Evolutionary conservation across 176 grass and related monocot species (phyloP).

Genomic region (Bothriochloa decipiens): DNA sequence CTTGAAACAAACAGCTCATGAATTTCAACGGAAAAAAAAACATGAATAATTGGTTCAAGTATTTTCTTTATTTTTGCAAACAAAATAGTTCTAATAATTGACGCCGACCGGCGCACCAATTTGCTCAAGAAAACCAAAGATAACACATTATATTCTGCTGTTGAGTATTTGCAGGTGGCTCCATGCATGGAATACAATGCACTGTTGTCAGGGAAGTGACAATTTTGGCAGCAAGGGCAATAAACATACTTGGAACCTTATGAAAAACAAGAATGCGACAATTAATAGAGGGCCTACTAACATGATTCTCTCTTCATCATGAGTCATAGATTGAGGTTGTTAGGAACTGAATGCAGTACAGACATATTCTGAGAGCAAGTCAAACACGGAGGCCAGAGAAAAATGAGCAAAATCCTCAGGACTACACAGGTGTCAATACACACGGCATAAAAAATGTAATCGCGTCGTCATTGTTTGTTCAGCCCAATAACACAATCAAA

Average conservation of each 20-base stretch:
- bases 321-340: constrained; percentile 42
- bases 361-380: background rate
- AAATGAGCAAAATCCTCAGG: background rate
- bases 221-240: constrained; percentile 15
- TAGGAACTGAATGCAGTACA: background rate
- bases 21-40: background rate
- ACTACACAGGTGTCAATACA: constrained; percentile 12
- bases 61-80: background rate
- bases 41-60: background rate
- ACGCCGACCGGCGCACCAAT: background rate
- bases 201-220: background rate
- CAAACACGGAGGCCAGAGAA: background rate
- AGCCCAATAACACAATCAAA: background rate
- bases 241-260: background rate
- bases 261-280: background rate
- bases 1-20: background rate
- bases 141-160: background rate
- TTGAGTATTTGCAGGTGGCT: background rate
- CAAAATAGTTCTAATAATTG: background rate
- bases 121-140: background rate
- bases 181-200: background rate
- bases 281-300: background rate
- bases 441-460: background rate
- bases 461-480: background rate
- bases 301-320: constrained; percentile 36